A percentile compares a stretch with the other conserved stretches of the same genome.
These are phyloP conservation scores for Colletotrichum tamarilloi DNA, from an alignment of 2,329 filamentous ascomycete species.

Conservation along the genomic window DNA sequence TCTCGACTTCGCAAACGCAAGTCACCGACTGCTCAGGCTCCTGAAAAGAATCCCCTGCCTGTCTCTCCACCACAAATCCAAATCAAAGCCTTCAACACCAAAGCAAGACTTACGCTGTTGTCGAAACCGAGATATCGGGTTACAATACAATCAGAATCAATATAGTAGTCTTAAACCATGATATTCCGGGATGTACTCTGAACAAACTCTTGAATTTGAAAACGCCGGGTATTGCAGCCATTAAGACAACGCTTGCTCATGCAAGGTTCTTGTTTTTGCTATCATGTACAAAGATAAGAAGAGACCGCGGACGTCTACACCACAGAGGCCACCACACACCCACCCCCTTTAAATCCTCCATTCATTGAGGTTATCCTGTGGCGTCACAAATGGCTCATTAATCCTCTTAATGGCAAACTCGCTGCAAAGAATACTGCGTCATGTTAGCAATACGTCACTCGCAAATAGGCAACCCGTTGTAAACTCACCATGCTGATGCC, in stretches of 20 bases:
- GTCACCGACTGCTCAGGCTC: neutral
- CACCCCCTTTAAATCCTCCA: constrained; percentile 74
- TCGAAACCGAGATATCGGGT: no score
- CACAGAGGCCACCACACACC: neutral
- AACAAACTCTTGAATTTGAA: neutral
- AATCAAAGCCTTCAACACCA: neutral
- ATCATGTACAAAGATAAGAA: constrained; percentile 15
- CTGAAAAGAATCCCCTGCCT: neutral
- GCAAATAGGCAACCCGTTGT: no score
- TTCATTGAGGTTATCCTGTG: constrained; percentile 78
- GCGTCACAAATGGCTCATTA: constrained; percentile 88
- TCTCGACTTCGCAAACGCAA: constrained; percentile 45
- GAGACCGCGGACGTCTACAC: constrained; percentile 9
- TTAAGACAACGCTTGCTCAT: constrained; percentile 19
- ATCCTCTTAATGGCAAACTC: constrained; percentile 95
- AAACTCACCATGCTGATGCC: constrained; percentile 83
- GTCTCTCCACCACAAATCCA: neutral
- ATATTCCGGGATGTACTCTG: no score
- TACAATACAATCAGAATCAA: no score
- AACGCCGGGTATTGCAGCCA: constrained; percentile 35
- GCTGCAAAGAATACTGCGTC: constrained; percentile 84
- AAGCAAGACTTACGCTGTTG: no score
- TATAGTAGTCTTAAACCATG: no score
- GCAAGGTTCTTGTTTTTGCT: constrained; percentile 13
- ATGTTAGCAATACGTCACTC: constrained; percentile 36